Evolutionary conservation across 768 basidiomycete species (phyloP).

Genomic region (Gymnopilus junonius): DNA sequence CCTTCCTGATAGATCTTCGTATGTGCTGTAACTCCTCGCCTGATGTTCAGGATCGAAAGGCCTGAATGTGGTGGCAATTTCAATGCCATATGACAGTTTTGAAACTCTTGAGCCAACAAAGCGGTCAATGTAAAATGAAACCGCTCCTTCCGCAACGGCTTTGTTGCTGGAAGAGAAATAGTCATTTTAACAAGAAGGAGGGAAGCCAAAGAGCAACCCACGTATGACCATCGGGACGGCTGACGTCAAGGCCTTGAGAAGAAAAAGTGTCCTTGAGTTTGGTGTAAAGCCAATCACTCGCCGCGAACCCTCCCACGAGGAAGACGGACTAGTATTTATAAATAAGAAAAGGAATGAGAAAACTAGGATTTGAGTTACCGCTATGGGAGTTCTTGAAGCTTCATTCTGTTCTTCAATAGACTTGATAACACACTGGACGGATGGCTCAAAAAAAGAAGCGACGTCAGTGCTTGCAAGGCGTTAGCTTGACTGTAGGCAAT

Average conservation of each 20-base stretch:
- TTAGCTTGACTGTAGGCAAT: background rate
- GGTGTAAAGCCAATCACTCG: slow-evolving; percentile 51
- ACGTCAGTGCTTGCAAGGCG: slow-evolving; percentile 15
- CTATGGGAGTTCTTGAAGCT: no score
- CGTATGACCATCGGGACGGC: slow-evolving; percentile 54
- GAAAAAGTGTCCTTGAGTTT: slow-evolving; percentile 41
- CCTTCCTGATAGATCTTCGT: slow-evolving; percentile 34
- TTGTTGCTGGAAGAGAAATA: slow-evolving; percentile 21
- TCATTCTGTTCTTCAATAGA: no score
- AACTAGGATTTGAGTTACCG: slow-evolving; percentile 21
- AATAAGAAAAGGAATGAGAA: background rate
- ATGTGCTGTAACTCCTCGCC: slow-evolving; percentile 29
- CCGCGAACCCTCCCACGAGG: slow-evolving; percentile 59
- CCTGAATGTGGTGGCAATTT: slow-evolving; percentile 29
- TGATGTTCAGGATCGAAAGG: slow-evolving; percentile 42
- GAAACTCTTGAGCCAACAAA: slow-evolving; percentile 24
- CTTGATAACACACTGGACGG: no score
- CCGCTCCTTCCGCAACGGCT: slow-evolving; percentile 28
- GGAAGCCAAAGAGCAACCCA: slow-evolving; percentile 26
- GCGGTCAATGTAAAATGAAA: slow-evolving; percentile 27
- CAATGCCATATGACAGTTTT: slow-evolving; percentile 29
- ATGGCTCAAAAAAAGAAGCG: no score
- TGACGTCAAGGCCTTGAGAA: slow-evolving; percentile 37
- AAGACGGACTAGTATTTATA: slow-evolving; percentile 35
- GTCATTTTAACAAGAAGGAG: background rate